These are phyloP conservation scores for Harringtonia lauricola DNA, from an alignment of 2,329 filamentous ascomycete species.

Conservation along the genomic window DNA sequence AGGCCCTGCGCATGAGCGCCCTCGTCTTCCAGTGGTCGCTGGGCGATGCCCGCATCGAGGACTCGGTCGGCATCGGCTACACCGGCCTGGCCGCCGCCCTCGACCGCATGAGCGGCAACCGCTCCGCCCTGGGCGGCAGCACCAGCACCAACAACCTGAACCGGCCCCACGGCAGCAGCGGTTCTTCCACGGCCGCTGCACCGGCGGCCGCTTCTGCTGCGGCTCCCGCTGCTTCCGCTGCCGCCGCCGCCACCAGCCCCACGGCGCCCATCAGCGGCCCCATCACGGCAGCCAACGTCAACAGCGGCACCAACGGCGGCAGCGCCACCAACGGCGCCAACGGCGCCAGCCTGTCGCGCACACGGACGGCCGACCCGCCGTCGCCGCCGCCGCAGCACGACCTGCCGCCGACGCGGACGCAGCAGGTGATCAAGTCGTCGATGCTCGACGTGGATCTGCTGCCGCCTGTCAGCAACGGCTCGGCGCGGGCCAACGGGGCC, in stretches of 20 bases:
- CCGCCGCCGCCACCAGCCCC: not conserved
- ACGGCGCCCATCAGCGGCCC: not conserved
- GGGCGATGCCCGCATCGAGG: conserved; percentile 45
- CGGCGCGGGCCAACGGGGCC: not conserved
- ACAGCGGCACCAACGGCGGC: not conserved
- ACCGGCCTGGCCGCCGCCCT: conserved; percentile 55
- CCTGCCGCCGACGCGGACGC: not conserved
- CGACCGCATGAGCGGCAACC: conserved; percentile 32
- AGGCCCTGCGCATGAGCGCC: conserved; percentile 52
- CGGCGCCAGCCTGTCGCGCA: conserved; percentile 2
- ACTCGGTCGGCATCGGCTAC: conserved; percentile 54
- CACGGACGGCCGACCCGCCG: conserved; percentile 5
- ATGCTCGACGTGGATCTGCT: conserved; percentile 6
- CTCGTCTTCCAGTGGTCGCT: conserved; percentile 56
- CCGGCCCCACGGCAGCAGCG: not conserved
- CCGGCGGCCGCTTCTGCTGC: not conserved
- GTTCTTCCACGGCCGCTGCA: not conserved
- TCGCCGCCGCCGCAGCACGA: conserved; percentile 3
- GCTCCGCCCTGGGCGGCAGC: conserved; percentile 14
- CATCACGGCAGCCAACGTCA: not conserved
- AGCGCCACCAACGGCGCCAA: not conserved
- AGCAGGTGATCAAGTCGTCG: not conserved
- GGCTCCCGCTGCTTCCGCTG: not conserved
- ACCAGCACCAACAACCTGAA: not conserved
- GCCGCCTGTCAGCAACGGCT: not conserved